Base-by-base conservation (phyloP, 345 rosid species). In the Raphanus raphanistrum region DNA sequence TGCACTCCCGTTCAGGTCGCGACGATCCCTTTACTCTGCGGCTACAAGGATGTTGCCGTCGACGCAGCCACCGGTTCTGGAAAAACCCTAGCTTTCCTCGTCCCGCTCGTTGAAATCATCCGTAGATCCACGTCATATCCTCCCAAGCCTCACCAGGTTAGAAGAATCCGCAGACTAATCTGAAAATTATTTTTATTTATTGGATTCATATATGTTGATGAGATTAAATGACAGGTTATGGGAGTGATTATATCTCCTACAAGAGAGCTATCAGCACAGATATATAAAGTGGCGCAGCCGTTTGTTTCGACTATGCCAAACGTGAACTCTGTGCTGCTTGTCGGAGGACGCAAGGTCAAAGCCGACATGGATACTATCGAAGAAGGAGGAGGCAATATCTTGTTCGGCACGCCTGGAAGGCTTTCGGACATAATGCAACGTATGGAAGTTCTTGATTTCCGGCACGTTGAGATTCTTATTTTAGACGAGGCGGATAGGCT, bases 401-500 rank as follows among this genome's bases (percentile, higher is more conserved):
- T 95, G 96, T 91, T 95, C 15, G 98, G 98, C 45, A 92, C 98
- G 8, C 98, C 98, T 62, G 98, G 98, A 45, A 90, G 94, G 84
- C 76, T 94, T 27, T 86, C 75, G n/a, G 97, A 90, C 76, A 90
- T 94, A 54, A 92, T 92, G 97, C 90, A 94, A 33, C 88, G 95
- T 8, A 50, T 92, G 82, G 94, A 86, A 72, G 52, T 81, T 64
- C 85, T 92, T 68, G 92, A 94, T 84, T 90, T 89, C 29, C 75
- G 89, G 69, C 84, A 81, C 77, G 84, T 92, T 15, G 97, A 94
- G 99, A 85, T 95, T 82, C 84, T 92, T 78, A 86, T 92, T 66
- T 81, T 95, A 69, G 99, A 95, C 29, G 99, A 92, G 86, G 99
- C 96, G 28, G 97, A 94, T 82, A 90, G 97, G 81, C 94, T 92